Evolutionary conservation across 163 green algal genomes (phyloP), one percentile per base, ranked within the genome.

Genomic region (Chlamydomonas reinhardtii): DNA sequence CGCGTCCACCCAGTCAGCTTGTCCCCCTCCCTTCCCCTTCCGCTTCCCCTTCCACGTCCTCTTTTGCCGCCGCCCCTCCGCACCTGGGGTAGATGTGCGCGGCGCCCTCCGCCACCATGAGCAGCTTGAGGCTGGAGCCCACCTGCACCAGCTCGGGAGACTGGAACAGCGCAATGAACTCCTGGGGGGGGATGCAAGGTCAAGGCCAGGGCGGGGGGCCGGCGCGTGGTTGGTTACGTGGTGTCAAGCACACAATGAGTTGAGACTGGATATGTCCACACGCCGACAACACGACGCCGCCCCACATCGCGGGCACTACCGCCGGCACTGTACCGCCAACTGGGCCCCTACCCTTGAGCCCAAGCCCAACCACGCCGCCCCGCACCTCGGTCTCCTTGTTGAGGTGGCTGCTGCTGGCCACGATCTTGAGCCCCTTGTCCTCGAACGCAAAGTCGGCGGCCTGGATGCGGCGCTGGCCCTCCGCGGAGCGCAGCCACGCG

Each of bases 111-210:
- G 94, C 94, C 34, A 96, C 91, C 95, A 98, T 96, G 14, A 98
- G 87, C 74, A 98, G 90, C 92, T 98, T 98, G 56, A 98, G 93
- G 2, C 91, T 96, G 85, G 89, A 95, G 64, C 96, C 96, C 61
- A 98, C 76, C 71, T 94, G 88, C 73, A 91, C 89, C 75, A 98
- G 96, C 66, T 92, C 81, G 1, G 96, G 96, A 4, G 85, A 71
- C 24, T 92, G 82, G 82, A 96, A 97, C 74, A 95, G 84, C 54
- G 70, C 74, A 22, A 97, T 89, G 88, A 98, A 97, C 35, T 97
- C 93, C 80, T 86, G 80, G 48, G 14, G 1, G 48, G 48, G 48
- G 48, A 19, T 12, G 48, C 11, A 17, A 19, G 48, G 48, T 9
- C 1, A 20, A 19, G 19, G 19, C 5, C 8, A 48, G 8, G 39